Conservation (phyloP, 164 flowering plant genomes). For the Euptelea pleiosperma region DNA sequence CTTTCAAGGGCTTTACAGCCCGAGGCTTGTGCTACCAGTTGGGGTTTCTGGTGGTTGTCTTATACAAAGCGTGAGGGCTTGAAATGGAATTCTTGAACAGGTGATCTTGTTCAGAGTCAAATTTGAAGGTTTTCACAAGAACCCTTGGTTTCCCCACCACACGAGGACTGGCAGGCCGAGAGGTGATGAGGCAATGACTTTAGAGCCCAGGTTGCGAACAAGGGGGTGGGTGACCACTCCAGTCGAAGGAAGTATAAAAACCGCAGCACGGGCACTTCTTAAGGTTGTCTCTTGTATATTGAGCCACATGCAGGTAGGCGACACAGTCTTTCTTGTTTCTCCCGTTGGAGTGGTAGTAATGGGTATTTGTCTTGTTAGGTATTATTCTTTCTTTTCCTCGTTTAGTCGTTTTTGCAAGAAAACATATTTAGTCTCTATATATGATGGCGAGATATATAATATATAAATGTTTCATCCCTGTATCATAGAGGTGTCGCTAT, state of each 20-base stretch:
- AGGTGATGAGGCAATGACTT: not conserved
- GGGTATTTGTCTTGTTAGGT: conserved; percentile 32
- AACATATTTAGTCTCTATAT: conserved; percentile 12
- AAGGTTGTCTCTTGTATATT: conserved; percentile 45
- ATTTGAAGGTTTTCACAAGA: conserved; percentile 9
- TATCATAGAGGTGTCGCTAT: conserved; percentile 23
- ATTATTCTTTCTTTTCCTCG: no score
- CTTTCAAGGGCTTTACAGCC: conserved; percentile 10
- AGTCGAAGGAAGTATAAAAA: conserved; percentile 6
- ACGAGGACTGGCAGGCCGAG: not conserved
- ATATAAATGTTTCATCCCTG: conserved; percentile 17
- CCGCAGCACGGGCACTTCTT: conserved; percentile 20
- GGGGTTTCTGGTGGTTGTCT: conserved; percentile 26
- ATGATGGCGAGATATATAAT: conserved; percentile 23
- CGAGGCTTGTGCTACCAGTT: conserved; percentile 30
- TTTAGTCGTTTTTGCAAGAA: conserved; percentile 20
- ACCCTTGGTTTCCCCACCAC: not conserved
- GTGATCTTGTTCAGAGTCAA: conserved; percentile 6
- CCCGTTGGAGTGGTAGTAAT: conserved; percentile 30
- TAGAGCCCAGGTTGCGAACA: conserved; percentile 20
- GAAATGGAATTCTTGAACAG: conserved; percentile 1
- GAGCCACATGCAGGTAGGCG: conserved; percentile 44
- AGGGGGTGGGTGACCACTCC: conserved; percentile 15
- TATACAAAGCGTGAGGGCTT: conserved; percentile 37
- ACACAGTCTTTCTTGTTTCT: conserved; percentile 18